phyloP scores from a whole-genome alignment of 2,329 filamentous ascomycete species.

The Coleophoma cylindrospora region DNA sequence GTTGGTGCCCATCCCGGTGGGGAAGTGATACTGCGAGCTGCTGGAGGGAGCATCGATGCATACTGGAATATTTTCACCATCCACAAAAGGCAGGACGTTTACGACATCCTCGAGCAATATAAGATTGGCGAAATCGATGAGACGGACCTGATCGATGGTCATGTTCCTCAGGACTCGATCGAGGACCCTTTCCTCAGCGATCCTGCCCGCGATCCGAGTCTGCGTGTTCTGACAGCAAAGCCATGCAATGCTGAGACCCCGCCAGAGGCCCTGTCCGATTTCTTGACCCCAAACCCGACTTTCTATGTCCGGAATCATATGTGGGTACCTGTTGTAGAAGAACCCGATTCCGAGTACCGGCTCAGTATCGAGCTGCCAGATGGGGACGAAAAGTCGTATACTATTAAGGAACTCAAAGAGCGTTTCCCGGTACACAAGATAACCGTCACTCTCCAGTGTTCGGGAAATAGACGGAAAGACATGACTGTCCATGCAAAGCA shows the following conservation, averaged over 20 bases:
- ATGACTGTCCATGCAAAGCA: constrained; percentile 41
- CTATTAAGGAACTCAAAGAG: constrained; percentile 38
- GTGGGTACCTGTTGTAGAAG: constrained; percentile 36
- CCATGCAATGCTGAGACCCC: constrained; percentile 61
- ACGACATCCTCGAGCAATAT: constrained; percentile 60
- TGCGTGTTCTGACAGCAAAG: constrained; percentile 47
- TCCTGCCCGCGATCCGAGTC: constrained; percentile 42
- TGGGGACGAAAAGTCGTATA: constrained; percentile 28
- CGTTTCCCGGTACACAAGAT: constrained; percentile 42
- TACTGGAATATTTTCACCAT: constrained; percentile 70
- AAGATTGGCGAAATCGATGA: constrained; percentile 56
- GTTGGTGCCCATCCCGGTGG: constrained; percentile 61
- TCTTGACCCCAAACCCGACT: constrained; percentile 40
- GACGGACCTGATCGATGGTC: constrained; percentile 53
- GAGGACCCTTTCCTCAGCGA: constrained; percentile 57
- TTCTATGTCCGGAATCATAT: constrained; percentile 54
- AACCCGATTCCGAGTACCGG: constrained; percentile 37
- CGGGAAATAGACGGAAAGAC: constrained; percentile 45
- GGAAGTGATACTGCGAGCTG: constrained; percentile 62
- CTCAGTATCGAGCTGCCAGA: constrained; percentile 30
- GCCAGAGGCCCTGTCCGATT: constrained; percentile 39
- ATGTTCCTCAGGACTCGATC: constrained; percentile 45
- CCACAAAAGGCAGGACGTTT: constrained; percentile 60
- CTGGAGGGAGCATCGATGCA: constrained; percentile 58
- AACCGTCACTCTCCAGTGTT: constrained; percentile 41